Evolutionary conservation across 345 rosid genomes (phyloP), one percentile per base, ranked within the genome.

Genomic region (Eucalyptus paniculata): DNA sequence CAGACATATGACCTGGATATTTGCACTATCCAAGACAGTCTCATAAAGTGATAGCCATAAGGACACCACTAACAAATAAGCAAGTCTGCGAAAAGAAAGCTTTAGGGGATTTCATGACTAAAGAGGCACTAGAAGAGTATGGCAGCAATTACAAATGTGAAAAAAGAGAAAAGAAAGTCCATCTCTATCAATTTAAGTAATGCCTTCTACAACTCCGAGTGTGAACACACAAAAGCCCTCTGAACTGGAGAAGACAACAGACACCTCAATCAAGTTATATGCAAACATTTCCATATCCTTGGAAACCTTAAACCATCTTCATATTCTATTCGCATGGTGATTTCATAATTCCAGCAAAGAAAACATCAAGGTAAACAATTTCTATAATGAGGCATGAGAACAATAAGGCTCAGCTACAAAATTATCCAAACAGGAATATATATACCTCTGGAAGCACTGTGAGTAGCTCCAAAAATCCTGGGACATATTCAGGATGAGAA

Each of bases 401-500:
- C 30, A 54, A 89, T 80, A 86, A 54, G 86, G 86, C 88, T 86
- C 86, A 87, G 77, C 32, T 37, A 47, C 49, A 89, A 67, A 89
- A 19, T n/a, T 60, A 51, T 8, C 45, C 26, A 12, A 67, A 90
- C 8, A 40, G 54, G 81, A 87, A 51, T 58, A 53, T 86, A 51
- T 50, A 45, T 94, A 98, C 99, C 99, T 98, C 99, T 50, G 99
- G 99, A 87, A 98, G 94, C 91, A 98, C 99, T 4, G 97, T 95
- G 90, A 98, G 96, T 83, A 98, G 94, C 95, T 98, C 99, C 95
- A 98, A 94, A 92, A 98, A 98, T 87, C 99, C 99, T 18, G 99
- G 98, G 91, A 96, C 92, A 94, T 92, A 96, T 91, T 96, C 99
- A 87, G 98, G 99, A 94, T 94, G 97, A 87, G 94, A 92, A 92